These are phyloP conservation scores for Coemansia sp. DNA, from an alignment of 192 early-diverging fungal genomes.

Conservation along the genomic window DNA sequence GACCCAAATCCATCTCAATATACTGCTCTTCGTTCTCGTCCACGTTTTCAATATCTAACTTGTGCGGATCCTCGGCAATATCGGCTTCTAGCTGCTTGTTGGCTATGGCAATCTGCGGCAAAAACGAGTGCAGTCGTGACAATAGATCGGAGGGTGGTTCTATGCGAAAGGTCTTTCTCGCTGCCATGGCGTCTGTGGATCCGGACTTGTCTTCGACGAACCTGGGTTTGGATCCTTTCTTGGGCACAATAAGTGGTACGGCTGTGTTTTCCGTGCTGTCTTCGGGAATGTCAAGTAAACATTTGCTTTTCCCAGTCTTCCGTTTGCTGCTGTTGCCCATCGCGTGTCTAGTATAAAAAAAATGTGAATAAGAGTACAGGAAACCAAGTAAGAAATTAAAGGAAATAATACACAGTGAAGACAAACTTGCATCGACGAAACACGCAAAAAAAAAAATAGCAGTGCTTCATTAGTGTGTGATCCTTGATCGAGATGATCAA, in stretches of 20 bases:
- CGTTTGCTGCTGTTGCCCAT: background rate
- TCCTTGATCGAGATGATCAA: background rate
- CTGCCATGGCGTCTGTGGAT: background rate
- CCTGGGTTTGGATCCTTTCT: background rate
- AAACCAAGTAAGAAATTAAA: slow-evolving; percentile 7
- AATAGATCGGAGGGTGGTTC: slow-evolving; percentile 46
- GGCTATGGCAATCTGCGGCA: slow-evolving; percentile 54
- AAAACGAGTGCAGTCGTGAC: slow-evolving; percentile 42
- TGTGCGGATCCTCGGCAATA: slow-evolving; percentile 30
- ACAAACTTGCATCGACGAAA: background rate
- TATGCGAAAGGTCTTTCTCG: slow-evolving; percentile 42
- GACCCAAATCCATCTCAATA: slow-evolving; percentile 53
- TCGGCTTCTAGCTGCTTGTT: slow-evolving; percentile 41
- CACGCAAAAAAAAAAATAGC: background rate
- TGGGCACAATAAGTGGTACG: background rate
- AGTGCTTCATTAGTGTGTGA: background rate
- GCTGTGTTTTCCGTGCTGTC: background rate
- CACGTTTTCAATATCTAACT: slow-evolving; percentile 51
- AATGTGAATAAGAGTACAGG: background rate
- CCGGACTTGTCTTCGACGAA: slow-evolving; percentile 1
- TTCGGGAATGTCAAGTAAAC: slow-evolving; percentile 25
- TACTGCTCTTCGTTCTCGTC: slow-evolving; percentile 36
- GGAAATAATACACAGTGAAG: background rate
- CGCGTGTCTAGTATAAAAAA: background rate
- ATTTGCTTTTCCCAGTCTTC: slow-evolving; percentile 5